Evolutionary conservation across 2,329 filamentous ascomycete species (phyloP).

Genomic region (Fusarium newnesense): DNA sequence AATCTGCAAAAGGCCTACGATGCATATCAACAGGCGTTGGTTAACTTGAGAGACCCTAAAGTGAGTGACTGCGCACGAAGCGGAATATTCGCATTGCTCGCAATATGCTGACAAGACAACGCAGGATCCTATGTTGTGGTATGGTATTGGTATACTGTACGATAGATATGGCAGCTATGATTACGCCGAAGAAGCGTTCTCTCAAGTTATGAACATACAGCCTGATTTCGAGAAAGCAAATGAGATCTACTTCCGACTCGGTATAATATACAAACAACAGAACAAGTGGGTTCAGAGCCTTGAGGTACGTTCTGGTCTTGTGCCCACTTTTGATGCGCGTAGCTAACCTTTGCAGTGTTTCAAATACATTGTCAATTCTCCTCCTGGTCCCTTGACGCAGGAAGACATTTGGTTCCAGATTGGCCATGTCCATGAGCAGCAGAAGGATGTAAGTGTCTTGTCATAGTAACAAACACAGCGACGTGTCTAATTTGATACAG

Average conservation of each 20-base stretch:
- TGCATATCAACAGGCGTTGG: slow-evolving; percentile 94
- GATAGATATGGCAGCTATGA: slow-evolving; percentile 96
- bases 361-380: slow-evolving; percentile 95
- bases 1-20: slow-evolving; percentile 96
- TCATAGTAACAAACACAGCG: not conserved
- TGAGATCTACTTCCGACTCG: slow-evolving; percentile 97
- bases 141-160: slow-evolving; percentile 97
- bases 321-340: not conserved
- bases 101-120: slow-evolving; percentile 19
- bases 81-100: not conserved
- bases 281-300: slow-evolving; percentile 92
- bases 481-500: slow-evolving; percentile 62
- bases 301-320: slow-evolving; percentile 70
- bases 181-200: slow-evolving; percentile 97
- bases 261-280: slow-evolving; percentile 99
- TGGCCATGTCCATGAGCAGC: slow-evolving; percentile 97
- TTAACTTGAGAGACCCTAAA: slow-evolving; percentile 93
- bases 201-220: slow-evolving; percentile 98
- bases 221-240: slow-evolving; percentile 98
- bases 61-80: slow-evolving; percentile 57
- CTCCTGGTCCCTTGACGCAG: slow-evolving; percentile 90
- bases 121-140: slow-evolving; percentile 97
- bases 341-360: slow-evolving; percentile 75
- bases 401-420: slow-evolving; percentile 99
- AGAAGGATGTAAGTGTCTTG: slow-evolving; percentile 90